phyloP scores from a whole-genome alignment of 805 yeast genomes.

The Yamadazyma phyllophila region DNA sequence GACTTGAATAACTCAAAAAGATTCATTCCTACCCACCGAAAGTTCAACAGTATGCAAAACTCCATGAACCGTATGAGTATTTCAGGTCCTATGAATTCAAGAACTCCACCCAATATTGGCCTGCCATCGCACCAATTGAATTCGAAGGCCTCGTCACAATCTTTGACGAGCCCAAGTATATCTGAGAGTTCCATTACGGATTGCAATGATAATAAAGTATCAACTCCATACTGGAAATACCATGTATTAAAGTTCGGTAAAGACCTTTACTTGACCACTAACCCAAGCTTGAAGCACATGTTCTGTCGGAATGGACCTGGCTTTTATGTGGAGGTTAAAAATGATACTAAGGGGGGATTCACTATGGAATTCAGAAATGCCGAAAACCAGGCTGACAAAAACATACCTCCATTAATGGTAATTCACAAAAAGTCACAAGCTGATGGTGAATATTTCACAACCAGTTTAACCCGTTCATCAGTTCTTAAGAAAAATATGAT shows the following conservation, averaged over 20 bases:
- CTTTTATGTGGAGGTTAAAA: constrained; percentile 45
- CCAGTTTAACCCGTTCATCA: constrained; percentile 21
- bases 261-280: constrained; percentile 62
- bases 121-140: not conserved
- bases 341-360: constrained; percentile 20
- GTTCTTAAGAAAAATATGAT: constrained; percentile 11
- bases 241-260: constrained; percentile 55
- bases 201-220: constrained; percentile 4
- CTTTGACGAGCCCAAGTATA: not conserved
- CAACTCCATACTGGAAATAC: constrained; percentile 57
- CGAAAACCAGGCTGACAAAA: constrained; percentile 14
- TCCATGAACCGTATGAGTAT: constrained; percentile 4
- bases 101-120: not conserved
- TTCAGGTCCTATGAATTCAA: not conserved
- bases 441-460: constrained; percentile 30
- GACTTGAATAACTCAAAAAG: constrained; percentile 2
- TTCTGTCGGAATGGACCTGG: constrained; percentile 64
- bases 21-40: constrained; percentile 10
- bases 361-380: constrained; percentile 26
- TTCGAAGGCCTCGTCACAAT: not conserved
- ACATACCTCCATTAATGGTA: constrained; percentile 25
- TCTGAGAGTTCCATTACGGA: not conserved
- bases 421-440: constrained; percentile 22
- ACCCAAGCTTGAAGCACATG: constrained; percentile 59
- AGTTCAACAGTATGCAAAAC: constrained; percentile 7